Conservation (phyloP, 495 filamentous ascomycete genomes). For the Glarea lozoyensis region DNA sequence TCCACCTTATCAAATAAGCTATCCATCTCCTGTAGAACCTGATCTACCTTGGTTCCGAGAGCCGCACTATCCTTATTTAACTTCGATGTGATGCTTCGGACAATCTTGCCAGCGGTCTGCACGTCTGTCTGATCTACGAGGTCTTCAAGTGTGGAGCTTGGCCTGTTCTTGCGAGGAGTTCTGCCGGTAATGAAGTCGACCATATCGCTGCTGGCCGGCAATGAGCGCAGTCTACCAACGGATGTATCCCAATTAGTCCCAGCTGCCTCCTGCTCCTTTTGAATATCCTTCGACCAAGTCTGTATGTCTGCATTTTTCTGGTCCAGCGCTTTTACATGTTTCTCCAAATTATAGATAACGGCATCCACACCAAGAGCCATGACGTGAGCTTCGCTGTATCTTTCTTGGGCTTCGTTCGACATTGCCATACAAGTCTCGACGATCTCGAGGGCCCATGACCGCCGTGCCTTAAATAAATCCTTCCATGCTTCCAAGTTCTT, state of each 20-base stretch:
- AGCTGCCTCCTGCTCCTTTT: conserved; percentile 59
- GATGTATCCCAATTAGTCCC: conserved; percentile 61
- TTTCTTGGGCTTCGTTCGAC: conserved; percentile 35
- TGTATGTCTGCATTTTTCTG: conserved; percentile 65
- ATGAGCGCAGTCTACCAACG: conserved; percentile 49
- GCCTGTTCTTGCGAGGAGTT: conserved; percentile 31
- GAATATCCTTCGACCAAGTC: conserved; percentile 59
- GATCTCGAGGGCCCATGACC: conserved; percentile 65
- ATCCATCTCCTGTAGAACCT: conserved; percentile 35
- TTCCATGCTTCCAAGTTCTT: conserved; percentile 76
- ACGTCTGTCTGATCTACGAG: conserved; percentile 62
- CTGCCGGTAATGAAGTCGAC: conserved; percentile 44
- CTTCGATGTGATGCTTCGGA: conserved; percentile 33
- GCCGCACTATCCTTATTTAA: conserved; percentile 36
- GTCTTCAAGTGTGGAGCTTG: conserved; percentile 52
- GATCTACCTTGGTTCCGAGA: conserved; percentile 35
- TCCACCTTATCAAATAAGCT: conserved; percentile 40
- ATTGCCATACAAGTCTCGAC: conserved; percentile 52
- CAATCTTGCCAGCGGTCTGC: conserved; percentile 49
- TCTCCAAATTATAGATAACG: conserved; percentile 72
- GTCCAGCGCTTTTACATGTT: conserved; percentile 64
- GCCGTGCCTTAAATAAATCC: conserved; percentile 63
- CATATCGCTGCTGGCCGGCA: conserved; percentile 46
- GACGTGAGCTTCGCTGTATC: conserved; percentile 57
- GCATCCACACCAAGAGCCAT: conserved; percentile 67